A percentile compares a stretch with the other conserved stretches of the same genome.
phyloP scores from a whole-genome alignment of 1,284 basidiomycete genomes.

The Ceratobasidium sp. region DNA sequence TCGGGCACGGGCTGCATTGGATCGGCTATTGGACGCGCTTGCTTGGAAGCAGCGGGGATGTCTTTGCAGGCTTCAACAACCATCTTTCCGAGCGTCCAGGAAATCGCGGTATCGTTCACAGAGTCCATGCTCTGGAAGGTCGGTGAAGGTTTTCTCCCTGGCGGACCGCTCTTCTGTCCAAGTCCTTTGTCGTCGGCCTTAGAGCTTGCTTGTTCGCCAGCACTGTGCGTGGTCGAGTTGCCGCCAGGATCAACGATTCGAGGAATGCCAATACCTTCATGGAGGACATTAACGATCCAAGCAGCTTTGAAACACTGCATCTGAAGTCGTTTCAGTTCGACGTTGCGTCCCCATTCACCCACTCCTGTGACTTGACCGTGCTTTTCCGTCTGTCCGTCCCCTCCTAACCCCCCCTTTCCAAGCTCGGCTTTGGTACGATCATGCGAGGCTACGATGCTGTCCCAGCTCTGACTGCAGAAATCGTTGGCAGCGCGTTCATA shows the following conservation, averaged over 20 bases:
- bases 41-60: constrained; percentile 66
- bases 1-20: constrained; percentile 71
- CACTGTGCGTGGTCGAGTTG: constrained; percentile 67
- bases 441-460: constrained; percentile 77
- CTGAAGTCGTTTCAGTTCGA: constrained; percentile 87
- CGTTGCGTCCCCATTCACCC: constrained; percentile 76
- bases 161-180: constrained; percentile 57
- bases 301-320: constrained; percentile 99
- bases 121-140: constrained; percentile 93
- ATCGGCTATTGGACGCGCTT: constrained; percentile 71
- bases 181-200: constrained; percentile 86
- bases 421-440: constrained; percentile 64
- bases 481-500: constrained; percentile 92
- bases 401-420: constrained; percentile 41
- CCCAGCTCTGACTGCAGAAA: constrained; percentile 89
- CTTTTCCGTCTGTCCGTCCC: constrained; percentile 62
- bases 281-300: constrained; percentile 96
- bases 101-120: constrained; percentile 92
- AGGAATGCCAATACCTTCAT: constrained; percentile 96
- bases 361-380: constrained; percentile 72
- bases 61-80: constrained; percentile 95
- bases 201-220: constrained; percentile 74
- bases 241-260: constrained; percentile 88
- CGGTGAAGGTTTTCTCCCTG: constrained; percentile 59
- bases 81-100: constrained; percentile 98